Conservation (phyloP, 352 stramenopile species). For the Phytophthora multivora region DNA sequence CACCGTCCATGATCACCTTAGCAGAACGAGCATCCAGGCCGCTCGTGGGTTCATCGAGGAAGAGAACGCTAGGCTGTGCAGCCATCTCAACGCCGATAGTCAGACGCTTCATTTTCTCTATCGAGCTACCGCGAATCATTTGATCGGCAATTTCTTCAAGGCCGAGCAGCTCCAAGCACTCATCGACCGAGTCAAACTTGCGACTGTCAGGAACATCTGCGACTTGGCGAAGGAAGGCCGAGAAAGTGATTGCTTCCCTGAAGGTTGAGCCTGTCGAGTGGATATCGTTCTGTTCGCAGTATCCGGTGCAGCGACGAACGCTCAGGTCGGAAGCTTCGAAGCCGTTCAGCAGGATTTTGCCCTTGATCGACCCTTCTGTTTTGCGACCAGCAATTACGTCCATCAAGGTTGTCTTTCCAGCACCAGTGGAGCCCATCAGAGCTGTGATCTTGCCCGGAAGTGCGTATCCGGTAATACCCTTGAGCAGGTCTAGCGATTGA, state of each 20-base stretch:
- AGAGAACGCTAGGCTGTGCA: slow-evolving; percentile 85
- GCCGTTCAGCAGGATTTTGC: slow-evolving; percentile 72
- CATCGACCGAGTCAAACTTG: slow-evolving; percentile 63
- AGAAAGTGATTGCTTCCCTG: slow-evolving; percentile 93
- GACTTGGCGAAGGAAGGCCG: slow-evolving; percentile 81
- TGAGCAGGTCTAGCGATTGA: slow-evolving; percentile 52
- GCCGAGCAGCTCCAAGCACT: slow-evolving; percentile 58
- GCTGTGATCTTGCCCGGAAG: slow-evolving; percentile 66
- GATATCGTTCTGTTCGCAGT: slow-evolving; percentile 91
- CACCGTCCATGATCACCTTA: slow-evolving; percentile 86
- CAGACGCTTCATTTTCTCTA: slow-evolving; percentile 70
- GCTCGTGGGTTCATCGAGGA: slow-evolving; percentile 92
- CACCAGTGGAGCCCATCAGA: slow-evolving; percentile 74
- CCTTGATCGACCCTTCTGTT: slow-evolving; percentile 66
- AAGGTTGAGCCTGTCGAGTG: slow-evolving; percentile 91
- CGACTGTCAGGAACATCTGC: slow-evolving; percentile 37
- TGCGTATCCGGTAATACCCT: slow-evolving; percentile 61
- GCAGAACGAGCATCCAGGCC: slow-evolving; percentile 89
- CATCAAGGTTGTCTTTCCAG: slow-evolving; percentile 95
- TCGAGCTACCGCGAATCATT: slow-evolving; percentile 60
- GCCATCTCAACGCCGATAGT: slow-evolving; percentile 93
- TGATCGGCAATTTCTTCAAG: slow-evolving; percentile 66
- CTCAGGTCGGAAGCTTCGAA: slow-evolving; percentile 52
- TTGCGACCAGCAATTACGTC: slow-evolving; percentile 95
- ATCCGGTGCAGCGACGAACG: slow-evolving; percentile 64